phyloP scores from a whole-genome alignment of 2,329 filamentous ascomycete species.

The Parastagonospora avenae region DNA sequence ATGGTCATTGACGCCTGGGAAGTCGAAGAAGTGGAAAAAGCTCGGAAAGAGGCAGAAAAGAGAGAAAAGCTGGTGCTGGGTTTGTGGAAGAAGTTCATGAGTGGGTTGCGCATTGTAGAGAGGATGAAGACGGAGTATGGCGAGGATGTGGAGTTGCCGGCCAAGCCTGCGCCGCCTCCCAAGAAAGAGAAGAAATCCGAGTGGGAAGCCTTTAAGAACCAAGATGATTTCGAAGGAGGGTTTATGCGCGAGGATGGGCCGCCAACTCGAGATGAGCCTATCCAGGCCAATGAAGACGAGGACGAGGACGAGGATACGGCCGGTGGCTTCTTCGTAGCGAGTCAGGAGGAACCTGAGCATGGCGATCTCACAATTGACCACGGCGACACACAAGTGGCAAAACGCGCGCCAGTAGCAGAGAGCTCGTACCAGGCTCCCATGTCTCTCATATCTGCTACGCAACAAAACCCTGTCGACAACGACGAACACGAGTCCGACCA shows the following conservation, averaged over 20 bases:
- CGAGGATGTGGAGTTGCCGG: slow-evolving; percentile 60
- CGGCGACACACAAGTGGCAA: slow-evolving; percentile 22
- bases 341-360: slow-evolving; percentile 40
- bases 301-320: slow-evolving; percentile 33
- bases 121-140: slow-evolving; percentile 42
- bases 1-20: slow-evolving; percentile 78
- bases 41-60: slow-evolving; percentile 80
- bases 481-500: background rate
- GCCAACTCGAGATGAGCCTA: slow-evolving; percentile 2
- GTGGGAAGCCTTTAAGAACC: slow-evolving; percentile 36
- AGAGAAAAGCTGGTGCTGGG: slow-evolving; percentile 73
- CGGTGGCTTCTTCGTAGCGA: slow-evolving; percentile 46
- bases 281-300: slow-evolving; percentile 13
- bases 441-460: slow-evolving; percentile 42
- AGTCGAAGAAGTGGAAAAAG: slow-evolving; percentile 73
- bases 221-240: slow-evolving; percentile 49
- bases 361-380: slow-evolving; percentile 40
- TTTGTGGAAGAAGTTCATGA: slow-evolving; percentile 85
- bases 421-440: slow-evolving; percentile 36
- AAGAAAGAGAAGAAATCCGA: slow-evolving; percentile 57
- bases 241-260: slow-evolving; percentile 44
- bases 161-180: slow-evolving; percentile 57
- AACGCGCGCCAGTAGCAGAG: slow-evolving; percentile 9
- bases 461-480: slow-evolving; percentile 21
- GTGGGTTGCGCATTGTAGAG: slow-evolving; percentile 77